Evolutionary conservation across 2,329 filamentous ascomycete genomes (phyloP), one percentile per base, ranked within the genome.

Genomic region (Hypoxylon sp.): DNA sequence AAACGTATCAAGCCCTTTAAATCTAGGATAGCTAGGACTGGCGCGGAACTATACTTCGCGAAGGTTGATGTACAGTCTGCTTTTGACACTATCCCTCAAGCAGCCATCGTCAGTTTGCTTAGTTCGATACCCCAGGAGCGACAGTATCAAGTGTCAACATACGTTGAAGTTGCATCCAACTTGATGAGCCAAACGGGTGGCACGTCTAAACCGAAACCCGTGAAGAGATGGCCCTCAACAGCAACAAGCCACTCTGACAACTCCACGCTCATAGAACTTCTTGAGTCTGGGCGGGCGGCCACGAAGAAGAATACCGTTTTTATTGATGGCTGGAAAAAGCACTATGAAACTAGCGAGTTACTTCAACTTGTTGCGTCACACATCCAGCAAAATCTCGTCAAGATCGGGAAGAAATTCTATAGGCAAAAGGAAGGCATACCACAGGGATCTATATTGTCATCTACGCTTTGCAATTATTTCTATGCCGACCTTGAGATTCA

Each of bases 71-170:
- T 99, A 19, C 88, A 93, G 77, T 89, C 93, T 1, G 97, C 95
- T 73, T 99, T 98, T 77, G 96, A 99, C 79, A 97, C 92, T 0
- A 98, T 99, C 48, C 96, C 96, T 0, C 96, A 98, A 77, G 80
- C 86, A 27, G 88, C 89, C 0, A 83, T 98, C 17, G 76, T 98
- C 35, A 78, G 84, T 24, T 82, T 98, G 27, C 86, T 97, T 69
- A 79, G 70, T 64, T 89, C 76, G 57, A 88, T 87, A 70, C 88
- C 79, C 69, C 82, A 81, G 11, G 82, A 91, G 63, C 79, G 85
- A 2, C 81, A 83, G 21, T 99, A 99, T 76, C 85, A 86, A 6
- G 86, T 97, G 52, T 86, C 86, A 6, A 94, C 90, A 71, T 91
- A 98, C 74, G 88, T 89, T 6, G 91, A 97, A 76, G 87, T 96